phyloP scores from a whole-genome alignment of 257 asterid genomes.

The Nicotiana tomentosiformis region DNA sequence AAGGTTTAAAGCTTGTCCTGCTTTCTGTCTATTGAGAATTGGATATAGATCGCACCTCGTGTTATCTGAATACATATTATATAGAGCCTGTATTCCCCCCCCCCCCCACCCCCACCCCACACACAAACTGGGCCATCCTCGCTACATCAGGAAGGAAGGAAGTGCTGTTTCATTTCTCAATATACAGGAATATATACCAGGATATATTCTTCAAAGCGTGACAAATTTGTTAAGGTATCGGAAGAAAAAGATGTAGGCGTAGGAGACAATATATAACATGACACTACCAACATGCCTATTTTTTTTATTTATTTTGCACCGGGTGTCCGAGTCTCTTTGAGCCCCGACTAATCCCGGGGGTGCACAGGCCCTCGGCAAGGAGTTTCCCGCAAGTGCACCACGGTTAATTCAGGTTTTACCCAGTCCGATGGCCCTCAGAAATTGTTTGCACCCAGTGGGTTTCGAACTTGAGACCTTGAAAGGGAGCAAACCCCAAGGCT shows the following conservation, averaged over 20 bases:
- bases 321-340: too few species aligned
- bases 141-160: neutral
- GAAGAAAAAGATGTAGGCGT: neutral
- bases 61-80: neutral
- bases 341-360: too few species aligned
- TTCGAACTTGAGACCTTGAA: too few species aligned
- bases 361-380: too few species aligned
- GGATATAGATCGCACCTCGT: neutral
- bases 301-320: too few species aligned
- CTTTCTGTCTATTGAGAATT: constrained; percentile 5
- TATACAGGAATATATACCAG: constrained; percentile 1
- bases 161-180: constrained; percentile 8
- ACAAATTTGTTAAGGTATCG: neutral
- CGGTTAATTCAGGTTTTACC: too few species aligned
- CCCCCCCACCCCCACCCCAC: neutral
- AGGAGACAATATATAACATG: neutral
- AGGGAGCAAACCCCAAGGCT: too few species aligned
- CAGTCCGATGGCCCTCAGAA: too few species aligned
- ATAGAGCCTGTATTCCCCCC: neutral
- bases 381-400: too few species aligned
- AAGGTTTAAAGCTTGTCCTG: constrained; percentile 43
- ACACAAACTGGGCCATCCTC: neutral
- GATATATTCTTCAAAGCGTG: neutral
- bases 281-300: neutral
- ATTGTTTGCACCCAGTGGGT: too few species aligned